These are phyloP conservation scores for Lachancea mirantina DNA, from an alignment of 805 yeast species.

Conservation along the genomic window DNA sequence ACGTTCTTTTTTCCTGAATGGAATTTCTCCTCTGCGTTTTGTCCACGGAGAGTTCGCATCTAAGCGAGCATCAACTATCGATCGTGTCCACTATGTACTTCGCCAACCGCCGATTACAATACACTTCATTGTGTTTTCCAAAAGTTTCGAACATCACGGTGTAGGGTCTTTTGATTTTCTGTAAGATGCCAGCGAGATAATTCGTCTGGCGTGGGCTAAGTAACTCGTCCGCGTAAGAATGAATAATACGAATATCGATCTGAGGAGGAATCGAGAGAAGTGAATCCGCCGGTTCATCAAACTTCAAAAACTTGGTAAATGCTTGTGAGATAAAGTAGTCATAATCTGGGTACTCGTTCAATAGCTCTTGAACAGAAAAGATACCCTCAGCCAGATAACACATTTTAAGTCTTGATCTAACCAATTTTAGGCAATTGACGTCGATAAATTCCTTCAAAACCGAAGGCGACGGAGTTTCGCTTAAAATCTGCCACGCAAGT, in stretches of 20 bases:
- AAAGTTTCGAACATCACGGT: constrained; percentile 31
- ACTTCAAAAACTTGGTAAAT: constrained; percentile 32
- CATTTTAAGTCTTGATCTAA: constrained; percentile 15
- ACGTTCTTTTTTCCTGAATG: too few species aligned
- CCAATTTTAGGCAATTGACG: constrained; percentile 3
- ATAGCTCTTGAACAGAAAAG: constrained; percentile 43
- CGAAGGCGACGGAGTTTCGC: constrained; percentile 18
- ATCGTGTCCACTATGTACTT: constrained; percentile 19
- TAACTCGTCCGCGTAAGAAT: constrained; percentile 63
- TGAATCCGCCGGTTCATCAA: constrained; percentile 17
- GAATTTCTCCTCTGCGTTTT: too few species aligned
- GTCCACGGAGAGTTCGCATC: too few species aligned
- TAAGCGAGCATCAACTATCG: not conserved
- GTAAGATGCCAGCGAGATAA: constrained; percentile 33
- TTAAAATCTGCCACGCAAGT: constrained; percentile 44
- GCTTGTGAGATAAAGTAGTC: constrained; percentile 52
- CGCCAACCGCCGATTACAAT: constrained; percentile 36
- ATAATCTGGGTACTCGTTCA: constrained; percentile 58
- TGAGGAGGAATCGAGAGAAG: constrained; percentile 4
- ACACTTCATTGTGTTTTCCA: constrained; percentile 66
- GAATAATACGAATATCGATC: constrained; percentile 38
- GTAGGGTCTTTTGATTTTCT: constrained; percentile 12
- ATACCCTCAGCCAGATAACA: constrained; percentile 61
- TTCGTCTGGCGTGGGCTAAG: constrained; percentile 45
- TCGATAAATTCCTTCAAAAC: too few species aligned